phyloP scores from a whole-genome alignment of 2,329 filamentous ascomycete species.

The Parastagonospora nodorum region DNA sequence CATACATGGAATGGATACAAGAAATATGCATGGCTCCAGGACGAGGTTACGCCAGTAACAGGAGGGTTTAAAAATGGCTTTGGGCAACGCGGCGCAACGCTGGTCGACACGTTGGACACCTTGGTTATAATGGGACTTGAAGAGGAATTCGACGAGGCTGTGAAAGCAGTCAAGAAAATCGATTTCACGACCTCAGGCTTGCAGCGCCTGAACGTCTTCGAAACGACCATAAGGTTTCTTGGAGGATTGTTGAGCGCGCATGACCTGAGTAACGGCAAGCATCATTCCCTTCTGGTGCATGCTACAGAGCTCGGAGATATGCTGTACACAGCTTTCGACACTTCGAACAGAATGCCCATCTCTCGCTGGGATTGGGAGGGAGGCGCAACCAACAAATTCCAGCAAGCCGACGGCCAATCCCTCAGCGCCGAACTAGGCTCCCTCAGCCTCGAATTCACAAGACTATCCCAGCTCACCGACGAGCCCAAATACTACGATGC shows the following conservation, averaged over 20 bases:
- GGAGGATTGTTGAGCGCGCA: slow-evolving; percentile 47
- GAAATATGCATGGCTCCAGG: slow-evolving; percentile 57
- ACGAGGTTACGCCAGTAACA: slow-evolving; percentile 58
- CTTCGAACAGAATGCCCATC: slow-evolving; percentile 49
- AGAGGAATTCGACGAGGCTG: slow-evolving; percentile 62
- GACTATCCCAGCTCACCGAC: slow-evolving; percentile 45
- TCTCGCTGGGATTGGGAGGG: slow-evolving; percentile 48
- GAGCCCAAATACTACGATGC: slow-evolving; percentile 48
- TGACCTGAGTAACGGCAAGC: slow-evolving; percentile 42
- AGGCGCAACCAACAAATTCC: slow-evolving; percentile 23
- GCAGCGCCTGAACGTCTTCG: slow-evolving; percentile 44
- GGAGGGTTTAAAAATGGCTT: slow-evolving; percentile 56
- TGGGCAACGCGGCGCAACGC: slow-evolving; percentile 62
- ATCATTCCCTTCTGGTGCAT: slow-evolving; percentile 45
- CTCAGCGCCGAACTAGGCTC: slow-evolving; percentile 47
- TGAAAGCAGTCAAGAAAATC: slow-evolving; percentile 56
- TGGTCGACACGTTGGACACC: slow-evolving; percentile 66
- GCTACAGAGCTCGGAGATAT: slow-evolving; percentile 51
- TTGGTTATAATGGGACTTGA: slow-evolving; percentile 66
- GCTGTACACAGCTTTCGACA: slow-evolving; percentile 52
- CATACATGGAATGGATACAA: slow-evolving; percentile 58
- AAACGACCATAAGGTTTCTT: slow-evolving; percentile 48
- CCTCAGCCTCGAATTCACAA: slow-evolving; percentile 47
- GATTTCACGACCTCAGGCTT: slow-evolving; percentile 57
- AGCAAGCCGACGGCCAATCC: slow-evolving; percentile 35